These are phyloP conservation scores for Udeniomyces megalosporus DNA, from an alignment of 768 basidiomycete species.

Conservation along the genomic window DNA sequence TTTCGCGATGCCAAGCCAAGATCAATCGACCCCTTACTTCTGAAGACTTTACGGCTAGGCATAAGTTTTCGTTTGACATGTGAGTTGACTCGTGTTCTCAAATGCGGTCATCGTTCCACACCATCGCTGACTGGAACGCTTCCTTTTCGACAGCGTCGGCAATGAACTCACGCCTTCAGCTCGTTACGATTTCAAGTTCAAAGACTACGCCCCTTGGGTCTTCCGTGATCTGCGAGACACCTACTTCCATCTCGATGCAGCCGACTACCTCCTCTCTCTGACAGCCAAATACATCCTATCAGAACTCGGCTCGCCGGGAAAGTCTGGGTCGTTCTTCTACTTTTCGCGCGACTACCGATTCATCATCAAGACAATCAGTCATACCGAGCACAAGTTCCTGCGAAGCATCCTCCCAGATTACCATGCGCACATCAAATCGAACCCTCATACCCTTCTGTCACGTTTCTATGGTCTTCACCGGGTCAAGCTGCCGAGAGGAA, in stretches of 20 bases:
- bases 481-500: constrained; percentile 82
- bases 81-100: constrained; percentile 22
- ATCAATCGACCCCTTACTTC: constrained; percentile 65
- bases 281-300: constrained; percentile 96
- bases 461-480: constrained; percentile 95
- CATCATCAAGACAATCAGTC: constrained; percentile 98
- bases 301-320: constrained; percentile 92
- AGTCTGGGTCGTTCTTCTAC: constrained; percentile 98
- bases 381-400: constrained; percentile 85
- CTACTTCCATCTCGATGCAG: constrained; percentile 85
- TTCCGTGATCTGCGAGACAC: constrained; percentile 91
- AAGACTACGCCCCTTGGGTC: constrained; percentile 96
- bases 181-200: constrained; percentile 95
- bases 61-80: constrained; percentile 98
- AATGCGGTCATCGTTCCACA: constrained; percentile 25
- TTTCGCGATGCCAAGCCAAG: constrained; percentile 93
- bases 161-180: constrained; percentile 97
- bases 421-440: constrained; percentile 64
- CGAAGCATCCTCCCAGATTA: constrained; percentile 68
- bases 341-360: constrained; percentile 97
- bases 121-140: neutral
- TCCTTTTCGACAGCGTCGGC: constrained; percentile 49
- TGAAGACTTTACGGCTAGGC: constrained; percentile 71
- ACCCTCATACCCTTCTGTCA: constrained; percentile 84
- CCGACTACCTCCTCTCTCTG: constrained; percentile 89